phyloP scores from a whole-genome alignment of 257 asterid species.

The Eucommia ulmoides region DNA sequence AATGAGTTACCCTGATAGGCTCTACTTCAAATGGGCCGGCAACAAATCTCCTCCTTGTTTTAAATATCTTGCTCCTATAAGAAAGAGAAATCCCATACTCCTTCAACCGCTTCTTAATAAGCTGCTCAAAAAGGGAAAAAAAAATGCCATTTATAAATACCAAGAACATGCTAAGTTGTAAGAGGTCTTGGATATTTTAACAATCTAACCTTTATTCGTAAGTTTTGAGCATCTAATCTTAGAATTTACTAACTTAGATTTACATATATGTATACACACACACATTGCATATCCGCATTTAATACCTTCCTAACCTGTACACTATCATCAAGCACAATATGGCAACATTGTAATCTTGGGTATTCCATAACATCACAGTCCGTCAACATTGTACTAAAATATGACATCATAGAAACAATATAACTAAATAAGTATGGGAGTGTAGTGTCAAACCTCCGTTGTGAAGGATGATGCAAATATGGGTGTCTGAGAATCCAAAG shows the following conservation, averaged over 20 bases:
- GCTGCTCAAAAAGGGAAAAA: conserved; percentile 44
- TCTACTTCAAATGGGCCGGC: conserved; percentile 98
- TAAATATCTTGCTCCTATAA: conserved; percentile 82
- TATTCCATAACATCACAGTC: background rate
- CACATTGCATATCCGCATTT: too few relatives aligned
- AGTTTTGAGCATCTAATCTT: too few relatives aligned
- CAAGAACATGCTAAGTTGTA: too few relatives aligned
- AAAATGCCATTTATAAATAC: conserved; percentile 4
- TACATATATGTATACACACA: too few relatives aligned
- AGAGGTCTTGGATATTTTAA: too few relatives aligned
- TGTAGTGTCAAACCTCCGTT: conserved; percentile 63
- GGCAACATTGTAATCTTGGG: too few relatives aligned
- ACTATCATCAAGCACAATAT: too few relatives aligned
- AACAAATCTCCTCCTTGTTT: conserved; percentile 58
- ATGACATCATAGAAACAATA: background rate
- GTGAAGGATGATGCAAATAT: conserved; percentile 95
- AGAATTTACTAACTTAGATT: too few relatives aligned
- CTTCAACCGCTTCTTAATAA: conserved; percentile 84
- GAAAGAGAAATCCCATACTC: conserved; percentile 93
- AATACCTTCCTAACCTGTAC: too few relatives aligned
- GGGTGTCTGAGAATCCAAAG: conserved; percentile 82
- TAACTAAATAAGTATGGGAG: background rate
- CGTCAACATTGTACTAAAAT: conserved; percentile 1
- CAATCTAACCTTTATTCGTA: too few relatives aligned
- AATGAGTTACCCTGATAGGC: conserved; percentile 89